Evolutionary conservation across 768 basidiomycete species (phyloP), one percentile per base, ranked within the genome.

Genomic region (Plicaturopsis crispa): DNA sequence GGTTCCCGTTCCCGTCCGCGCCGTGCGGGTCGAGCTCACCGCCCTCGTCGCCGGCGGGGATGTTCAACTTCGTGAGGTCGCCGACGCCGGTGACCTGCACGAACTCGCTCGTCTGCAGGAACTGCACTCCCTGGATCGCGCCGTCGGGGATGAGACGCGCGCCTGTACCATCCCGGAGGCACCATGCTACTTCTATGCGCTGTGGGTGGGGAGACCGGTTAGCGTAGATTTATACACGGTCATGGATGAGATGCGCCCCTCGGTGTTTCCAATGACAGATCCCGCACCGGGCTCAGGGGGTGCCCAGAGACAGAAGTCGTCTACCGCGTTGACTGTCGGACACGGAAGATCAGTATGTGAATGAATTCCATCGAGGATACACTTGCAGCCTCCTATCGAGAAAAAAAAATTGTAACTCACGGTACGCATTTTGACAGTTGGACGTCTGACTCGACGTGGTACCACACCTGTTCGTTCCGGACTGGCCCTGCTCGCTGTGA

Each of bases 11-110:
- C 10, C 68, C 14, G 26, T 28, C 26, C 14, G 68, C 66, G 40
- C 78, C 78, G 47, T 75, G 75, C 8, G 74, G 73, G 48, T 78
- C 76, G 19, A 79, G 57, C 48, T 80, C 52, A 22, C 69, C 71
- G 4, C 67, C 71, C n/a, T 41, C 55, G 33, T 79, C 79, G 2
- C 69, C 71, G 0, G 49, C 44, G 2, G 69, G 69, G 28, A 80
- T 65, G 53, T 81, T 78, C 41, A 85, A 62, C 44, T 66, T 67
- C 1, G 73, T 74, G 41, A 80, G 55, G 48, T 82, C 70, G 17
- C 76, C 77, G 35, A 67, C 56, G 21, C 77, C 83, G 20, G 70
- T 70, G 24, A 80, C 57, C 48, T 78, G 79, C 21, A 80, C 61
- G 51, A 74, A 83, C 52, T 73, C 70, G 4, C 73, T 70, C 1